These are phyloP conservation scores for Nothophoma quercina DNA, from an alignment of 2,329 filamentous ascomycete genomes.

Conservation along the genomic window DNA sequence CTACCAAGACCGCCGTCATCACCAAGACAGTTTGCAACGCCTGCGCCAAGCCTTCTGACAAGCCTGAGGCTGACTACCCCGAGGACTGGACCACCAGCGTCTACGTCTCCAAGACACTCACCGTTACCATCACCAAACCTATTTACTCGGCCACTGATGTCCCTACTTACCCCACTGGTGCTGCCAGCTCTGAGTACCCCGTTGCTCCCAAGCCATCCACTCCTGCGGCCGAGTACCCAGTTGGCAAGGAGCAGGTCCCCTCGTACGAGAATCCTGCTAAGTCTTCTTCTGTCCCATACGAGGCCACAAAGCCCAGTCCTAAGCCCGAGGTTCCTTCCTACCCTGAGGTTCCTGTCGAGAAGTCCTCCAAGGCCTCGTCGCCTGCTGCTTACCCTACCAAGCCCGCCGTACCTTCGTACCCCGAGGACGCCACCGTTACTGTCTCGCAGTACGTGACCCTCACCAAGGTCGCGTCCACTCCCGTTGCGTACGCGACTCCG, in stretches of 20 bases:
- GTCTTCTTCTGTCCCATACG: slow-evolving; percentile 2
- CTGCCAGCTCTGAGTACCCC: slow-evolving; percentile 16
- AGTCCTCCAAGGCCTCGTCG: slow-evolving; percentile 12
- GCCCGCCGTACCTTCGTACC: not conserved
- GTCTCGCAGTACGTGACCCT: slow-evolving; percentile 27
- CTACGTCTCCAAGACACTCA: slow-evolving; percentile 39
- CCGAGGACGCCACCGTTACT: slow-evolving; percentile 16
- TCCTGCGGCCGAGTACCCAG: slow-evolving; percentile 18
- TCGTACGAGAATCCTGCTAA: slow-evolving; percentile 17
- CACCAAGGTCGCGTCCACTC: slow-evolving; percentile 32
- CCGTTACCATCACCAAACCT: slow-evolving; percentile 45
- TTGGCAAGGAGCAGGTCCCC: slow-evolving; percentile 16
- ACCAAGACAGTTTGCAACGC: slow-evolving; percentile 38
- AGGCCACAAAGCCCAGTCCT: slow-evolving; percentile 5
- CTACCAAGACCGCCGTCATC: slow-evolving; percentile 42
- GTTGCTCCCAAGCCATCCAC: slow-evolving; percentile 19
- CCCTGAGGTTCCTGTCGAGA: slow-evolving; percentile 14
- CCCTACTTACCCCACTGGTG: slow-evolving; percentile 23
- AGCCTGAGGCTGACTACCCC: slow-evolving; percentile 28
- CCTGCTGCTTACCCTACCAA: slow-evolving; percentile 6
- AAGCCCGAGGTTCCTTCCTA: slow-evolving; percentile 12
- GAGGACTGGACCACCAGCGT: slow-evolving; percentile 45
- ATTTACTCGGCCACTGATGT: slow-evolving; percentile 26
- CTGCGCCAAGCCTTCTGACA: slow-evolving; percentile 29
- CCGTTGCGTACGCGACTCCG: slow-evolving; percentile 11